phyloP scores from a whole-genome alignment of 163 green algal species.

The Scenedesmus sp. region DNA sequence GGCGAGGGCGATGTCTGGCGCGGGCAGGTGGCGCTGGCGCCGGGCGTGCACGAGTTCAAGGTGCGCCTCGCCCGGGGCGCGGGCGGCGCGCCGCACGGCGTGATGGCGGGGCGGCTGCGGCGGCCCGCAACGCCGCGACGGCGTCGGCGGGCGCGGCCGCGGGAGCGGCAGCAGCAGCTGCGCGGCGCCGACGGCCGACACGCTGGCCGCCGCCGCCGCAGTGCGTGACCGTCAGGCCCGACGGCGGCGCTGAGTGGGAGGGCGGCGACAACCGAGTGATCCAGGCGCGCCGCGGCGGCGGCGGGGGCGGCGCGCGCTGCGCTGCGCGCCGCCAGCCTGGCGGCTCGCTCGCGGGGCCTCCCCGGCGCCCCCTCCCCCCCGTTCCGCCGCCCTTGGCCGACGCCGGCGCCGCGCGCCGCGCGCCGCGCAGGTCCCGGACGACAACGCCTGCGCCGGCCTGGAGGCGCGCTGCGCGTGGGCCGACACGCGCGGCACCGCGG shows the following conservation, averaged over 20 bases:
- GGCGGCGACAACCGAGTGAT: conserved; percentile 25
- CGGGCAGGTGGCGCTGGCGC: conserved; percentile 21
- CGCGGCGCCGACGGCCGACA: too few species aligned
- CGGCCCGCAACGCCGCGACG: neutral
- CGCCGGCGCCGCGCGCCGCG: too few species aligned
- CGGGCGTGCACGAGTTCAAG: conserved; percentile 44
- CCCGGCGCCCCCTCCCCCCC: too few species aligned
- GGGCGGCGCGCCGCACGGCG: neutral
- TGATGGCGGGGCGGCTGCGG: neutral
- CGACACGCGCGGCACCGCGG: neutral
- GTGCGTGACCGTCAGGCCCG: conserved; percentile 34
- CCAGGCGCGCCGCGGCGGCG: neutral
- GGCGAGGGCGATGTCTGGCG: conserved; percentile 38
- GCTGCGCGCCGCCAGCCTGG: neutral
- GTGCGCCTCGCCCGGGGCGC: neutral
- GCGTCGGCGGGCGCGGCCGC: neutral
- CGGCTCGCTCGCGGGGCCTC: too few species aligned
- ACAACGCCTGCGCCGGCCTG: neutral
- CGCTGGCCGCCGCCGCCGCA: conserved; percentile 4
- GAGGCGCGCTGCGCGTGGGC: conserved; percentile 23
- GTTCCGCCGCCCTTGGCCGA: too few species aligned
- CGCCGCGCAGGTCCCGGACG: conserved; percentile 4
- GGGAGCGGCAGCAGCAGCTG: neutral
- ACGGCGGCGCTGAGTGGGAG: conserved; percentile 31
- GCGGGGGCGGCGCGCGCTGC: neutral